Evolutionary conservation across 2,329 filamentous ascomycete genomes (phyloP).

Genomic region (Aspergillus ustus): DNA sequence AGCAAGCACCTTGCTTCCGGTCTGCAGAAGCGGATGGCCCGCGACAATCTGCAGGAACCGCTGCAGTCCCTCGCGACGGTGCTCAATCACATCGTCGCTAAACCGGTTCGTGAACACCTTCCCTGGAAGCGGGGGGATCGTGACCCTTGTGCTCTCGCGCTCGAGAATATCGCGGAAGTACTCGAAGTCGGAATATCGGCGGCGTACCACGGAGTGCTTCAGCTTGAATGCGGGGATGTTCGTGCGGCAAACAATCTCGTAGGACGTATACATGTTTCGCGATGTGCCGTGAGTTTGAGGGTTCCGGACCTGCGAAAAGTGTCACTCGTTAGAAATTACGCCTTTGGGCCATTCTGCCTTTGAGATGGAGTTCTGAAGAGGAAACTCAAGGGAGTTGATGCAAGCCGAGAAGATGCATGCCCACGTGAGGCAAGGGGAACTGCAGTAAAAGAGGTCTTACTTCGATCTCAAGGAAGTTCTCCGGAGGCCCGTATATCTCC

Average conservation of each 20-base stretch:
- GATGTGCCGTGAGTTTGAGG: slow-evolving; percentile 94
- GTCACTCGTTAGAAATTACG: not conserved
- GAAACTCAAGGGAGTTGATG: not conserved
- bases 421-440: slow-evolving; percentile 9
- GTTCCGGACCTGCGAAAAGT: slow-evolving; percentile 72
- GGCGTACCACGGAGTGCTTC: slow-evolving; percentile 81
- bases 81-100: slow-evolving; percentile 97
- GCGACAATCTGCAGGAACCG: slow-evolving; percentile 97
- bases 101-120: slow-evolving; percentile 99
- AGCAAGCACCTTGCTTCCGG: slow-evolving; percentile 93
- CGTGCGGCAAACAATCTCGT: slow-evolving; percentile 96
- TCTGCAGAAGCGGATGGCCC: slow-evolving; percentile 93
- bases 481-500: slow-evolving; percentile 96
- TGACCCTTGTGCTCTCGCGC: slow-evolving; percentile 90
- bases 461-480: slow-evolving; percentile 99
- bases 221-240: slow-evolving; percentile 99
- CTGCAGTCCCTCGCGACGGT: slow-evolving; percentile 86
- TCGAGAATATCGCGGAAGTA: slow-evolving; percentile 98
- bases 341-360: not conserved
- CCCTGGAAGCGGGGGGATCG: slow-evolving; percentile 91
- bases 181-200: slow-evolving; percentile 97
- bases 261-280: slow-evolving; percentile 97
- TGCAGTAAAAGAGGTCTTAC: slow-evolving; percentile 52
- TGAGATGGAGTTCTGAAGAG: not conserved
- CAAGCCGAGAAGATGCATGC: not conserved